Conservation (phyloP, 192 early-diverging fungal species). For the Ambispora gerdemannii region DNA sequence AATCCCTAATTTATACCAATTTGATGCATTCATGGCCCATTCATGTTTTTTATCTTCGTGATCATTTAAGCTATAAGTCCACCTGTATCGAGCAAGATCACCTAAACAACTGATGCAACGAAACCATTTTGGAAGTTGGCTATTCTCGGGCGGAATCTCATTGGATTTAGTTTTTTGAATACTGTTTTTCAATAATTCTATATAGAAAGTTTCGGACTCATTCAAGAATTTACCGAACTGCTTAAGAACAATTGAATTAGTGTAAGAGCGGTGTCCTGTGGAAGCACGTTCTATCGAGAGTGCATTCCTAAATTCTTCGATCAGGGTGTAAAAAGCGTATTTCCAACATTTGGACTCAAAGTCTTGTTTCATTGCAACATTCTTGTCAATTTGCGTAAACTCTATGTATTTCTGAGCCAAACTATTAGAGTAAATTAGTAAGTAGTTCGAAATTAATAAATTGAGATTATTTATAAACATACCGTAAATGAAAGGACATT, state of each 20-base stretch:
- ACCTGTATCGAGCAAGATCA: conserved; percentile 54
- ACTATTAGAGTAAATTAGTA: conserved; percentile 19
- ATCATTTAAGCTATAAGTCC: conserved; percentile 39
- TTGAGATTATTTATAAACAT: neutral
- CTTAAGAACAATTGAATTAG: conserved; percentile 31
- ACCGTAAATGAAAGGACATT: conserved; percentile 8
- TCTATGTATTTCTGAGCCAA: conserved; percentile 45
- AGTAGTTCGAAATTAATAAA: neutral
- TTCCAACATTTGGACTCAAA: conserved; percentile 56
- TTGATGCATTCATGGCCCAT: conserved; percentile 35
- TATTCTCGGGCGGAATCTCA: conserved; percentile 15
- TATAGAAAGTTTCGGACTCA: conserved; percentile 49
- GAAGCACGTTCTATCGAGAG: conserved; percentile 33
- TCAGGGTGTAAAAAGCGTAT: conserved; percentile 48
- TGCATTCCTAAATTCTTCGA: conserved; percentile 50
- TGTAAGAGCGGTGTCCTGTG: conserved; percentile 31
- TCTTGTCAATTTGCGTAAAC: conserved; percentile 43
- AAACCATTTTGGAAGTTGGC: conserved; percentile 45
- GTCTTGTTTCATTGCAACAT: conserved; percentile 51
- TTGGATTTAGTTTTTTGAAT: conserved; percentile 20
- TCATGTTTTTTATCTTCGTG: conserved; percentile 23
- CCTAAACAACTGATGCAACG: conserved; percentile 46
- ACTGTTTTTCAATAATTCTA: conserved; percentile 37
- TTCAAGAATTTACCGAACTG: conserved; percentile 45
- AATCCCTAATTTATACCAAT: conserved; percentile 38